A percentile compares a stretch with the other conserved stretches of the same genome.
Evolutionary conservation across 768 basidiomycete species (phyloP).

Genomic region (Ramaria rubella): DNA sequence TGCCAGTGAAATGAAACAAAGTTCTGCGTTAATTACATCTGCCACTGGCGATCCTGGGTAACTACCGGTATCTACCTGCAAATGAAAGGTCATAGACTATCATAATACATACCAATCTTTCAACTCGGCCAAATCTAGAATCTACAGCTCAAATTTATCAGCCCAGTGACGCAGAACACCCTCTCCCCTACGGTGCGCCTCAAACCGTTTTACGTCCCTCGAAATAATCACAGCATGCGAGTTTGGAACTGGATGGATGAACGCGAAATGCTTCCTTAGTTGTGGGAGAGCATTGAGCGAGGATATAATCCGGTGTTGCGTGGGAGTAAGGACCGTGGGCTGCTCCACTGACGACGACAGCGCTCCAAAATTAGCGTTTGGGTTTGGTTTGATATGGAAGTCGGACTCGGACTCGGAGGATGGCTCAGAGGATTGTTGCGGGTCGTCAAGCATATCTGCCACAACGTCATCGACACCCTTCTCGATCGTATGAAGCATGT

Average conservation of each 20-base stretch:
- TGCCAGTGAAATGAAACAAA: too few relatives aligned
- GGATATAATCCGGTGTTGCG: conserved; percentile 50
- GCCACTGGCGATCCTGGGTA: too few relatives aligned
- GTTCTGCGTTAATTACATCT: too few relatives aligned
- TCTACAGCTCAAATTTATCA: conserved; percentile 43
- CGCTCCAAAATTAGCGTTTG: too few relatives aligned
- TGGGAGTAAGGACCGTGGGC: conserved; percentile 37
- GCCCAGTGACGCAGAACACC: conserved; percentile 70
- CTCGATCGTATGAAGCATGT: conserved; percentile 54
- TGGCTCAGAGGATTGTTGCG: background rate
- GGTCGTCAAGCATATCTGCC: conserved; percentile 49
- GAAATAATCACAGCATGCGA: conserved; percentile 68
- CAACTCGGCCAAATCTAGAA: too few relatives aligned
- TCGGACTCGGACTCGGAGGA: background rate
- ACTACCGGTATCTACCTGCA: too few relatives aligned
- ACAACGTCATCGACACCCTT: conserved; percentile 53
- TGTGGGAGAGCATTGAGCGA: conserved; percentile 62
- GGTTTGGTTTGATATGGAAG: background rate
- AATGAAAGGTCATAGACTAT: too few relatives aligned
- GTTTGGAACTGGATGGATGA: conserved; percentile 52
- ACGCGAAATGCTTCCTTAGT: conserved; percentile 64
- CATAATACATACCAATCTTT: too few relatives aligned
- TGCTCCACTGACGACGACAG: background rate
- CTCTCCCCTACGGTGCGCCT: conserved; percentile 52
- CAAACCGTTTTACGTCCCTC: conserved; percentile 57